These are phyloP conservation scores for Hypoxylon cercidicola DNA, from an alignment of 495 filamentous ascomycete species.

Conservation along the genomic window DNA sequence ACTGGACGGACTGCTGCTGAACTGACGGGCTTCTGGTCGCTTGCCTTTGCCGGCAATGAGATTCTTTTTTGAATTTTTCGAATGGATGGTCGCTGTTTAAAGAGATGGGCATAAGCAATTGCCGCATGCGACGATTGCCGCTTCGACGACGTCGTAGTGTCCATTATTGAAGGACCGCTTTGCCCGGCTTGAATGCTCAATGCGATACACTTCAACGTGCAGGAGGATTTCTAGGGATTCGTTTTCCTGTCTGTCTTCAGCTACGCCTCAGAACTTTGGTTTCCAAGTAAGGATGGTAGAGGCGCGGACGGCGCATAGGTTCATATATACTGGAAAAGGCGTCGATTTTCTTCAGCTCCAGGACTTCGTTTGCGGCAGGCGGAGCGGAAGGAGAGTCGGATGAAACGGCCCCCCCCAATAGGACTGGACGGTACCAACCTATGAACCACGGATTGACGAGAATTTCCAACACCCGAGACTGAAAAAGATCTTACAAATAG, in stretches of 20 bases:
- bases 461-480: too few species aligned
- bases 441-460: too few species aligned
- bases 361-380: too few species aligned
- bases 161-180: slow-evolving; percentile 40
- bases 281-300: neutral
- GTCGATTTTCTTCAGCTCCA: too few species aligned
- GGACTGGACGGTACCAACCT: too few species aligned
- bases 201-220: slow-evolving; percentile 26
- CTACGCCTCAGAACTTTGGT: slow-evolving; percentile 18
- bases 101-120: slow-evolving; percentile 27
- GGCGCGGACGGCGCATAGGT: too few species aligned
- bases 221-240: slow-evolving; percentile 12
- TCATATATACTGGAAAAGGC: too few species aligned
- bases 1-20: slow-evolving; percentile 6
- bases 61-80: slow-evolving; percentile 43
- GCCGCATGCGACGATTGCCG: slow-evolving; percentile 27
- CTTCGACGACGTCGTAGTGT: slow-evolving; percentile 29
- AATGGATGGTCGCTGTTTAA: slow-evolving; percentile 35
- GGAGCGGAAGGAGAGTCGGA: neutral
- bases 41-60: slow-evolving; percentile 24
- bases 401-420: too few species aligned
- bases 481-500: neutral
- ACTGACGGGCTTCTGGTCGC: slow-evolving; percentile 15
- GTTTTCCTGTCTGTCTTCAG: slow-evolving; percentile 17
- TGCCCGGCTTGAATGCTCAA: slow-evolving; percentile 26